A percentile compares a stretch with the other conserved stretches of the same genome.
Conservation (phyloP, 2,329 filamentous ascomycete species). For the Diplocarpon mali region DNA sequence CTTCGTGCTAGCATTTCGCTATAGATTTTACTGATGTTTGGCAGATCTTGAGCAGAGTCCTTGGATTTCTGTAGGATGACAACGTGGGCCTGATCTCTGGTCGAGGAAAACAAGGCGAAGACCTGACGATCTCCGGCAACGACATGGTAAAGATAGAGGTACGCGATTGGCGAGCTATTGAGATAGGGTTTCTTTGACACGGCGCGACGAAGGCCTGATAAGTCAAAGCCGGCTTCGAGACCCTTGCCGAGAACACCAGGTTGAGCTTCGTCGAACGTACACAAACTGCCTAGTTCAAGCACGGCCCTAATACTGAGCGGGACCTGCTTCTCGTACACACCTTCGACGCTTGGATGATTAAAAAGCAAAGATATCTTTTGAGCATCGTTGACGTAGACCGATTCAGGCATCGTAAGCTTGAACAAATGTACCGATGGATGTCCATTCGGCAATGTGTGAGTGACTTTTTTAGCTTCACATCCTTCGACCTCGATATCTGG, state of each 20-base stretch:
- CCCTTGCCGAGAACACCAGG: conserved; percentile 86
- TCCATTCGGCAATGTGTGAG: conserved; percentile 85
- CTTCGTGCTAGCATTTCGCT: conserved; percentile 59
- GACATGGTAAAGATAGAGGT: conserved; percentile 89
- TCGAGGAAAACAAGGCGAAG: conserved; percentile 85
- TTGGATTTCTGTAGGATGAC: conserved; percentile 76
- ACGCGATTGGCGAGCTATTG: conserved; percentile 61
- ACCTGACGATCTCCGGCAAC: conserved; percentile 83
- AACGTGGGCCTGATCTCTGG: conserved; percentile 68
- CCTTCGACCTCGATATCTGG: conserved; percentile 80
- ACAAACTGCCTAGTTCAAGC: conserved; percentile 79
- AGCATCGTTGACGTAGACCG: conserved; percentile 73
- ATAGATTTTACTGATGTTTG: conserved; percentile 86
- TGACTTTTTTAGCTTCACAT: conserved; percentile 86
- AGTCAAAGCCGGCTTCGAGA: conserved; percentile 85
- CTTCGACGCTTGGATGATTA: conserved; percentile 89
- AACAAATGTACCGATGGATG: conserved; percentile 91
- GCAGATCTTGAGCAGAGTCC: conserved; percentile 69
- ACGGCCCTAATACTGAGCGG: conserved; percentile 80
- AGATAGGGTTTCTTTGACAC: conserved; percentile 66
- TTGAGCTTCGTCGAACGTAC: conserved; percentile 86
- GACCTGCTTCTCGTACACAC: conserved; percentile 91
- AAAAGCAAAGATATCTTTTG: conserved; percentile 76
- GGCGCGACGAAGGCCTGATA: conserved; percentile 60
- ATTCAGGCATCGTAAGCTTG: conserved; percentile 82